Evolutionary conservation across 2,329 filamentous ascomycete species (phyloP).

Genomic region (Penicillium thymicola): DNA sequence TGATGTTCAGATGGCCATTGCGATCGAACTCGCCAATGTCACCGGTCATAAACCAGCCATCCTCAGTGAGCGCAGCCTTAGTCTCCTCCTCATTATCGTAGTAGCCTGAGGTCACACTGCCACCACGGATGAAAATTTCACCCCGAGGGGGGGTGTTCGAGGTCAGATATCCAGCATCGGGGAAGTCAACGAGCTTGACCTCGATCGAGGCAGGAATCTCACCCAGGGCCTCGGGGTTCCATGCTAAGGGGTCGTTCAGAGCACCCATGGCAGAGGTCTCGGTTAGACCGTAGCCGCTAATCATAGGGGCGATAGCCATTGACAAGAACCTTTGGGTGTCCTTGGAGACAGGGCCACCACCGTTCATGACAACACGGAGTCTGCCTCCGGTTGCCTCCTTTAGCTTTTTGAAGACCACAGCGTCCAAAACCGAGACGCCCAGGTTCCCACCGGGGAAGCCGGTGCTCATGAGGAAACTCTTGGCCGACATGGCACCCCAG

Average conservation of each 20-base stretch:
- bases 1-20: constrained; percentile 76
- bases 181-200: constrained; percentile 85
- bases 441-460: constrained; percentile 48
- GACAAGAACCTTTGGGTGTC: constrained; percentile 89
- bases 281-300: constrained; percentile 88
- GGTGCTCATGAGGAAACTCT: constrained; percentile 56
- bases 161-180: constrained; percentile 80
- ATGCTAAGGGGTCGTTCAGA: constrained; percentile 71
- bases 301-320: constrained; percentile 89
- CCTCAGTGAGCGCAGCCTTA: constrained; percentile 68
- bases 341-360: constrained; percentile 83
- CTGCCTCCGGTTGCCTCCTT: constrained; percentile 84
- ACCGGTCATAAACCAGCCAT: constrained; percentile 96
- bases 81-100: constrained; percentile 86
- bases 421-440: constrained; percentile 68
- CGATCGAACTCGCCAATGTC: constrained; percentile 88
- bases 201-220: constrained; percentile 75
- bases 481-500: constrained; percentile 62
- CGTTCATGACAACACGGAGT: constrained; percentile 88
- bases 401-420: constrained; percentile 86
- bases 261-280: constrained; percentile 72
- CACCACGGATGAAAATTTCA: constrained; percentile 85
- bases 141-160: constrained; percentile 77
- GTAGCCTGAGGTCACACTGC: constrained; percentile 72
- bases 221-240: constrained; percentile 73